Conservation (phyloP, 257 asterid species). For the Nicotiana benthamiana region DNA sequence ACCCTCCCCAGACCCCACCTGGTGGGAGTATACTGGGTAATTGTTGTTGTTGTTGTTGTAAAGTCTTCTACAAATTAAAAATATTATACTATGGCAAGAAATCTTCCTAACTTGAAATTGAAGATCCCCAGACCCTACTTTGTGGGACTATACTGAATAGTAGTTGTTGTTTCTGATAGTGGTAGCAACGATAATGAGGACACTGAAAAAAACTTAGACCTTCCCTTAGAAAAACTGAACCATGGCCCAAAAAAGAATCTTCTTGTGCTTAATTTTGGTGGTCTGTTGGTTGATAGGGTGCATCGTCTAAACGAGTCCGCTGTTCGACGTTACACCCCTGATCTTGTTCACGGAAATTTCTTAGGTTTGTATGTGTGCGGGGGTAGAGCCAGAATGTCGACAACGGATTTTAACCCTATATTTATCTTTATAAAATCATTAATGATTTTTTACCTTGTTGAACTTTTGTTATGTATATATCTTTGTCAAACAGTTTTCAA, state of each 20-base stretch:
- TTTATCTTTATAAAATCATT: neutral
- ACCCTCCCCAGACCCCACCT: too few species aligned
- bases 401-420: too few species aligned
- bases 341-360: conserved; percentile 28
- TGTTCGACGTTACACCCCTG: conserved; percentile 31
- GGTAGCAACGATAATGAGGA: conserved; percentile 22
- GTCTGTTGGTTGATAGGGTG: conserved; percentile 39
- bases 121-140: too few species aligned
- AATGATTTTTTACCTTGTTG: too few species aligned
- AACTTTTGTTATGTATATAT: neutral
- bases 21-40: too few species aligned
- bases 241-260: conserved; percentile 57
- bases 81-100: neutral
- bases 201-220: conserved; percentile 20
- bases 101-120: conserved; percentile 8
- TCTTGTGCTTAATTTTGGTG: conserved; percentile 47
- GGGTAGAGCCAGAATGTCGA: too few species aligned
- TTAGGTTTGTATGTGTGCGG: conserved; percentile 11
- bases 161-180: neutral
- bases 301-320: conserved; percentile 4
- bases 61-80: neutral
- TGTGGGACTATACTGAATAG: too few species aligned
- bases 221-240: conserved; percentile 31
- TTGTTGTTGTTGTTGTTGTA: too few species aligned
- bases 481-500: conserved; percentile 19